These are phyloP conservation scores for Incumbomyces delicatus DNA, from an alignment of 2,329 filamentous ascomycete species.

Conservation along the genomic window DNA sequence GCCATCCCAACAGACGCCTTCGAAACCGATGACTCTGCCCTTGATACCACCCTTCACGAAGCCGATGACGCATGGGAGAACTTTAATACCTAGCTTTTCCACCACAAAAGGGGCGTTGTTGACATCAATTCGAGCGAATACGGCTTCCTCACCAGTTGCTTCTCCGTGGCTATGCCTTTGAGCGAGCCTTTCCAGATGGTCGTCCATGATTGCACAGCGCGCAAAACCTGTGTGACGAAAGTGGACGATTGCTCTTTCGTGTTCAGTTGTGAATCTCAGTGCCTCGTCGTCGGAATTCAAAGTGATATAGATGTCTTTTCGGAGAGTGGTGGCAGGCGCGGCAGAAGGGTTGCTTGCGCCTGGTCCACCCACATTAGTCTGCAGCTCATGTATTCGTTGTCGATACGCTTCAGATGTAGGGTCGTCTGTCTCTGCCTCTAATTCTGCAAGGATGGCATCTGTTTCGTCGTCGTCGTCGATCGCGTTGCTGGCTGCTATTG, in stretches of 20 bases:
- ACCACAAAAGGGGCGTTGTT: conserved; percentile 38
- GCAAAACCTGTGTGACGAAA: conserved; percentile 57
- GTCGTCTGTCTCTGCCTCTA: conserved; percentile 44
- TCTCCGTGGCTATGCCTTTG: conserved; percentile 28
- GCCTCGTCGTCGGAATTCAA: conserved; percentile 45
- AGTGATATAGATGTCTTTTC: conserved; percentile 27
- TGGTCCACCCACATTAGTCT: conserved; percentile 1
- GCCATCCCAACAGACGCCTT: conserved; percentile 32
- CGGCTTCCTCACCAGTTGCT: conserved; percentile 24
- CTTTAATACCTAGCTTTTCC: conserved; percentile 36
- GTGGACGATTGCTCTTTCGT: conserved; percentile 50
- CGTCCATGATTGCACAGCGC: conserved; percentile 53
- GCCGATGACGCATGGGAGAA: conserved; percentile 40
- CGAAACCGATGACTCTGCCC: conserved; percentile 39
- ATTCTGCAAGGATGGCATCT: conserved; percentile 50
- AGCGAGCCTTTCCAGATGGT: conserved; percentile 41
- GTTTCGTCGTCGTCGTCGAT: conserved; percentile 43
- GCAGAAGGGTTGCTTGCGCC: not conserved
- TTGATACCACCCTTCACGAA: conserved; percentile 38
- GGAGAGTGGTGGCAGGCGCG: conserved; percentile 5
- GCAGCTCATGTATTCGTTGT: conserved; percentile 16
- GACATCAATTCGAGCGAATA: conserved; percentile 38
- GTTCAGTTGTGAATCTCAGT: conserved; percentile 51
- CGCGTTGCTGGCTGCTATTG: not conserved
- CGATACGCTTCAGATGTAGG: conserved; percentile 21